Conservation (phyloP, 768 basidiomycete species). For the Bullera alba region DNA sequence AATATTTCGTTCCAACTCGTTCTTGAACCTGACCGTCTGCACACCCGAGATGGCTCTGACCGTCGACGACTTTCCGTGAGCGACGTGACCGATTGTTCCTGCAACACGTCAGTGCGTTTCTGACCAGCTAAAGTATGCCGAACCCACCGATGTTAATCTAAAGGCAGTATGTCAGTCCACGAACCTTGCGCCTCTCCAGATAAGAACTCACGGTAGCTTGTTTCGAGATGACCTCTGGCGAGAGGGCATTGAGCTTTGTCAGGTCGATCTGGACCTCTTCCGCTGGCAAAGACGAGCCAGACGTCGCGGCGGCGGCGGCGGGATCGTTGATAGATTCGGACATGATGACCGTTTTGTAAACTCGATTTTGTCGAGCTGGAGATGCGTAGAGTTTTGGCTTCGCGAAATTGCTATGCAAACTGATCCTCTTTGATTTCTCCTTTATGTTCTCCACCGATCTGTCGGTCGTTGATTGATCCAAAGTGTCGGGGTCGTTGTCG, state of each 20-base stretch:
- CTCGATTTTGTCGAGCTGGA: too few relatives aligned
- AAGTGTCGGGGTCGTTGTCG: too few relatives aligned
- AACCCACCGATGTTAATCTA: slow-evolving; percentile 71
- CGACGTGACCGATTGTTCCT: slow-evolving; percentile 95
- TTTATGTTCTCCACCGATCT: background rate
- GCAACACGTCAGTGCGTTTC: too few relatives aligned
- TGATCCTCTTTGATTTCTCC: too few relatives aligned
- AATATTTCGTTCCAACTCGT: slow-evolving; percentile 96
- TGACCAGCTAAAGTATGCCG: background rate
- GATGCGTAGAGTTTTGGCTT: too few relatives aligned
- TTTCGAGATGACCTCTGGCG: slow-evolving; percentile 49
- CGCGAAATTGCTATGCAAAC: too few relatives aligned
- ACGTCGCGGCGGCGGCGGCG: slow-evolving; percentile 25
- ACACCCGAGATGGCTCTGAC: slow-evolving; percentile 99
- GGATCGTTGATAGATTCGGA: slow-evolving; percentile 29
- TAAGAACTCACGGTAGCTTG: slow-evolving; percentile 72
- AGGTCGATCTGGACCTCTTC: slow-evolving; percentile 64
- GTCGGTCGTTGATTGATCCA: too few relatives aligned
- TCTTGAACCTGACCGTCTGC: slow-evolving; percentile 97
- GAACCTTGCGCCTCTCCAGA: background rate
- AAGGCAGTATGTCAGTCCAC: background rate
- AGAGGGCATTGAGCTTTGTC: slow-evolving; percentile 71
- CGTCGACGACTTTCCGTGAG: slow-evolving; percentile 55
- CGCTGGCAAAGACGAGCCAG: slow-evolving; percentile 11
- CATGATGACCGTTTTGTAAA: too few relatives aligned